Evolutionary conservation across 2,329 filamentous ascomycete species (phyloP), one percentile per base, ranked within the genome.

Genomic region (Curvularia spicifera): DNA sequence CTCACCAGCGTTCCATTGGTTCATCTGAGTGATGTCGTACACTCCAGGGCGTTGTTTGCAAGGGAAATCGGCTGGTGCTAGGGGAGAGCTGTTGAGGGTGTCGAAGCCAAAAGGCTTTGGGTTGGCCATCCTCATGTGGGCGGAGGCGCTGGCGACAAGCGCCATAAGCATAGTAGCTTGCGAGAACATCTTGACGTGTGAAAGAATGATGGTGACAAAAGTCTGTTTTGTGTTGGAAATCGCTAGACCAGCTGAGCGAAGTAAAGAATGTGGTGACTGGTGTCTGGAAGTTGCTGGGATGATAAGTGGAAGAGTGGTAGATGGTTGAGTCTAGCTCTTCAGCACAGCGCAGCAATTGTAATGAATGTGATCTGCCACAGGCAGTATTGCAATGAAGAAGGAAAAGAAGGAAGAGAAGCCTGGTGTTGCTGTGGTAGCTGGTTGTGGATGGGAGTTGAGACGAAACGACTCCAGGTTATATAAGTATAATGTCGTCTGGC

Each of bases 81-180:
- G 81, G 0, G 95, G 94, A 3, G 79, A 78, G 77, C 90, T 94
- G 77, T 81, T 81, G 20, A 84, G 78, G 9, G 76, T 57, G 52
- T 58, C 62, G 56, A 86, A 93, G 0, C 59, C 62, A 55, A 86
- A 93, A 0, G 92, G 92, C 3, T 80, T 73, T 0, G 95, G 94
- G 8, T 79, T 82, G 51, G 71, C 78, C 82, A 98, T 89, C 40
- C 84, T 79, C 83, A 97, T 89, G 77, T 98, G 95, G 43, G 90
- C 91, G 49, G 85, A 84, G 68, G 83, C 85, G 53, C 85, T 67
- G 60, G 86, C 79, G 66, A 84, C 82, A 70, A 93, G 76, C 33
- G 73, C 83, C 58, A 84, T 66, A 66, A 82, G 80, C 70, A 85
- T 76, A 61, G 85, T 70, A 65, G 81, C 74, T 69, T 79, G 72